Base-by-base conservation (phyloP, 305 asterid species). In the Ajuga reptans region DNA sequence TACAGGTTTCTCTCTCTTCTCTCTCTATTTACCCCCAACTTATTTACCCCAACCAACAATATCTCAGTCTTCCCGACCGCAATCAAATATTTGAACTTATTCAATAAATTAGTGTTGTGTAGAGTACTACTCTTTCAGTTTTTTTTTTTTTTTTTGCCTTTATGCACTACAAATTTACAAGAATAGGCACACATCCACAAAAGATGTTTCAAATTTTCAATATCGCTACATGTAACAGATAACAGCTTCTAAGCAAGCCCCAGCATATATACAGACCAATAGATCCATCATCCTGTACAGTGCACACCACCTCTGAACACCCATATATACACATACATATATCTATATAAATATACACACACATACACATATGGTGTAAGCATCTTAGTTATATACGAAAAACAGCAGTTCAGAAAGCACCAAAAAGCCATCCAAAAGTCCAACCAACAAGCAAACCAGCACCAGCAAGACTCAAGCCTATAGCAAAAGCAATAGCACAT, bases 361-460 rank as follows among this genome's bases (percentile, higher is more conserved):
- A 45, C 16, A 31, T 14, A 24, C 8, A 8, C 21, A 11, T 12
- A 6, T 11, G 31, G 37, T 10, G 10, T 27, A 11, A 27, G 14
- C 43, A 64, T 9, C 45, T 29, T 45, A 9, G 15, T 16, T 52
- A 36, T 1, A 16, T 4, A 59, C 10, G 49, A 12, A 71, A 21
- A 7, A 41, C 14, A 55, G 3, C 21, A 37, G 18, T 53, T 71
- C 66, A 83, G 12, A 72, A 14, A 45, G 84, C 79, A 41, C 84
- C 83, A 72, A 87, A 81, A 65, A 87, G 74, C 87, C 90, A 87
- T 5, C 86, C 88, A 42, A 84, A 55, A 63, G 90, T 83, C 93
- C 88, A 84, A 53, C 93, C 93, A 5, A 84, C 83, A 1, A 87
- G 73, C 60, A 87, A 81, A 60, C 93, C 93, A 70, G 90, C 85